Conservation (phyloP, 2,329 filamentous ascomycete species). For the Monosporascus sp. region DNA sequence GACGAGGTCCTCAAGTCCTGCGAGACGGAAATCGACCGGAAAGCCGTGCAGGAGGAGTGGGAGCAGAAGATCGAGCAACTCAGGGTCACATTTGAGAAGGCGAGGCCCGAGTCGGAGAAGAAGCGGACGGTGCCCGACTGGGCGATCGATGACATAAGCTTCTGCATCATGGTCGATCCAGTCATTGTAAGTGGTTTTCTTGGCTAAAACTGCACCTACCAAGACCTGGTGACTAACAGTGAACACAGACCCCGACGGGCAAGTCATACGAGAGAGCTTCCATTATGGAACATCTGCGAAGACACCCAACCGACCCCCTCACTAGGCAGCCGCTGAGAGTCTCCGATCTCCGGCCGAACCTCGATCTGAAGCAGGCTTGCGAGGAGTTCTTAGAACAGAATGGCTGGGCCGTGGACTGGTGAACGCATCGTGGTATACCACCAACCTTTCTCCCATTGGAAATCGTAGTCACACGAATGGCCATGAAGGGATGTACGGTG, state of each 20-base stretch:
- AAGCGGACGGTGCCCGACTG: slow-evolving; percentile 66
- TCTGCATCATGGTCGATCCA: slow-evolving; percentile 69
- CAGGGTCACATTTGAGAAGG: slow-evolving; percentile 46
- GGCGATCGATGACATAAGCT: slow-evolving; percentile 70
- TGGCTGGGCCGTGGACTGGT: slow-evolving; percentile 93
- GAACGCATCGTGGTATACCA: not conserved
- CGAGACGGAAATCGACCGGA: slow-evolving; percentile 33
- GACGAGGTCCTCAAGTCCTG: slow-evolving; percentile 32
- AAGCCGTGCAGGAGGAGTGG: slow-evolving; percentile 44
- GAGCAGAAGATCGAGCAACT: slow-evolving; percentile 40
- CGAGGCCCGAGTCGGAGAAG: slow-evolving; percentile 39
- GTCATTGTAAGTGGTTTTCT: slow-evolving; percentile 41
- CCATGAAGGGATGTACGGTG: no score
- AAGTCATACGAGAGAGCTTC: slow-evolving; percentile 85
- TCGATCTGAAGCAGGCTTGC: slow-evolving; percentile 75
- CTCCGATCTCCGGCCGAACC: slow-evolving; percentile 72
- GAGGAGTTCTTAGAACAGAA: slow-evolving; percentile 81
- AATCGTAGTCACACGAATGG: no score
- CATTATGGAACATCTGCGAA: slow-evolving; percentile 78
- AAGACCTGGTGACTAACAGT: not conserved
- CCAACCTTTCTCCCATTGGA: not conserved
- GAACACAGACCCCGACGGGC: slow-evolving; percentile 67
- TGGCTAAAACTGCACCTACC: not conserved
- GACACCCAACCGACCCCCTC: slow-evolving; percentile 71
- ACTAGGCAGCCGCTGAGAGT: slow-evolving; percentile 69